phyloP scores from a whole-genome alignment of 208 protist species.

The Leishmania lainsoni region DNA sequence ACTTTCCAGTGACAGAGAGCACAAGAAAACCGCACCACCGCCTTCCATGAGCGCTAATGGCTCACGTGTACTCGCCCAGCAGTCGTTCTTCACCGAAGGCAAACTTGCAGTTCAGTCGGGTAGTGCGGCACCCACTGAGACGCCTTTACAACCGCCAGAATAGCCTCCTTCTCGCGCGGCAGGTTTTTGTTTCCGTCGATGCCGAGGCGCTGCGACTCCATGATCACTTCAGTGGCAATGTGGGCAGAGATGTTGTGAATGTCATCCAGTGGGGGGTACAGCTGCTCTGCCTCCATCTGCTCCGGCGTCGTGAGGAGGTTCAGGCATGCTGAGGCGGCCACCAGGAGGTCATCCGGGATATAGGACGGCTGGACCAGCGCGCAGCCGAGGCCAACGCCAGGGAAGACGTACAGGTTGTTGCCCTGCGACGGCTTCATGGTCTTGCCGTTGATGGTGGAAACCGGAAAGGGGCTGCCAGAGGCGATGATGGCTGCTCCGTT shows the following conservation, averaged over 20 bases:
- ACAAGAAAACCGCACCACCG: neutral
- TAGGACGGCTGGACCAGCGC: slow-evolving; percentile 59
- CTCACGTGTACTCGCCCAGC: too few relatives aligned
- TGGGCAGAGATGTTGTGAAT: slow-evolving; percentile 80
- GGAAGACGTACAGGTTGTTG: slow-evolving; percentile 98
- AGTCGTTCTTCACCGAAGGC: neutral
- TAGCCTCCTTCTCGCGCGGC: slow-evolving; percentile 43
- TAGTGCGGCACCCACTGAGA: slow-evolving; percentile 78
- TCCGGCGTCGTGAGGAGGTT: slow-evolving; percentile 53
- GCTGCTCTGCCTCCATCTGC: slow-evolving; percentile 49
- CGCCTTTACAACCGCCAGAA: slow-evolving; percentile 50
- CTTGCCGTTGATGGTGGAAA: slow-evolving; percentile 85
- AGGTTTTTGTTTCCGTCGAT: slow-evolving; percentile 56
- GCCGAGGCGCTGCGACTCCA: slow-evolving; percentile 66
- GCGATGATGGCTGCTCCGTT: slow-evolving; percentile 95
- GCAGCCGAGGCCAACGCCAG: slow-evolving; percentile 94
- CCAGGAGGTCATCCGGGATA: slow-evolving; percentile 92
- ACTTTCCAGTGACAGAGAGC: neutral
- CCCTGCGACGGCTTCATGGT: slow-evolving; percentile 91
- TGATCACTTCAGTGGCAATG: slow-evolving; percentile 71
- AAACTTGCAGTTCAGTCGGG: slow-evolving; percentile 38
- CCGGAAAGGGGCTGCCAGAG: slow-evolving; percentile 95
- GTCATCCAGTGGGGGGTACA: slow-evolving; percentile 76
- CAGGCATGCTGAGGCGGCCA: slow-evolving; percentile 80
- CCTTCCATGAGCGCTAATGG: neutral